Evolutionary conservation across 148 eudicot genomes (phyloP), one percentile per base, ranked within the genome.

Genomic region (Nepenthes mirabilis): DNA sequence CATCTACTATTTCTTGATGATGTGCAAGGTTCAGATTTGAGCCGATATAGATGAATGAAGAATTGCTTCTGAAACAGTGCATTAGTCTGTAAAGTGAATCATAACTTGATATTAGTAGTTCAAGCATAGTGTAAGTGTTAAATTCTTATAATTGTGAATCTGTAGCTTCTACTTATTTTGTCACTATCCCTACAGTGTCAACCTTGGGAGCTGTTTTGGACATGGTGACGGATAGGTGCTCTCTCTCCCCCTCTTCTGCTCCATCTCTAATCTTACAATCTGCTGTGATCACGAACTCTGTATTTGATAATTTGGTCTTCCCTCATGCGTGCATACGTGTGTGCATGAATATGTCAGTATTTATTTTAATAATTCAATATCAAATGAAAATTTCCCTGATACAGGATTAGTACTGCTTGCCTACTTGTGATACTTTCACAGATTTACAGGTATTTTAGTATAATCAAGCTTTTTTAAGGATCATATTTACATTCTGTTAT

Each of bases 371-470:
- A 40, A 53, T 58, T 56, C 2, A 11, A 45, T 23, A 23, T 23
- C 23, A 23, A 23, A 34, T 23, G 43, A 6, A 11, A 36, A 11
- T 43, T 63, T 70, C 36, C 8, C 52, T 68, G 37, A 71, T 67
- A 48, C 96, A 91, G 96, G 88, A 86, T 91, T 60, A 93, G 99
- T 68, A 93, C 96, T 56, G 96, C 99, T 56, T 93, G 99, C 72
- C 81, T 93, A 53, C 70, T 93, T 58, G 95, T 88, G 47, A 75
- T 88, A 69, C 95, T 93, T 43, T 83, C 99, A 55, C 99, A 93
- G 71, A 80, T 88, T 67, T 93, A 93, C 66, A 82, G 98, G 98
- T 90, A 68, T 40, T 33, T 55, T 2, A 49, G 52, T 65, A 61
- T 63, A 23, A 23, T 23, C 23, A 23, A 23, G 23, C 23, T 23